phyloP scores from a whole-genome alignment of 768 basidiomycete species.

The Tylopilus felleus region DNA sequence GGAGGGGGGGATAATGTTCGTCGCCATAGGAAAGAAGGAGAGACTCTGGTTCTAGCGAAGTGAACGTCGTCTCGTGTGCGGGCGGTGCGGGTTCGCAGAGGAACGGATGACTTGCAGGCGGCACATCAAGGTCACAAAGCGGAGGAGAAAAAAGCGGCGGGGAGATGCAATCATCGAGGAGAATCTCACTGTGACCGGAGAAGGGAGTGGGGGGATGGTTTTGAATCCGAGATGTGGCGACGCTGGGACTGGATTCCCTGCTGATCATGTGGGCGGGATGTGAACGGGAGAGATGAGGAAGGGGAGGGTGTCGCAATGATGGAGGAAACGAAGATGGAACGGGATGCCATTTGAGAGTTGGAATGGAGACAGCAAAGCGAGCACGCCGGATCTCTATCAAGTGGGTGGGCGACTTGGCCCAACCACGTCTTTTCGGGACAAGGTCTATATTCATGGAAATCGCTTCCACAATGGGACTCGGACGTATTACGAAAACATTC shows the following conservation, averaged over 20 bases:
- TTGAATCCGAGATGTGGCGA: not conserved
- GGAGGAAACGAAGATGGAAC: not conserved
- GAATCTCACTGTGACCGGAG: not conserved
- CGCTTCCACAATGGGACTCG: constrained; percentile 8
- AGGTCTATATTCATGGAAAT: constrained; percentile 1
- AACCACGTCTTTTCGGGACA: constrained; percentile 23
- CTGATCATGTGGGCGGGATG: constrained; percentile 1
- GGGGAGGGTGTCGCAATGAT: not conserved
- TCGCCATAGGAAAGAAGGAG: constrained; percentile 24
- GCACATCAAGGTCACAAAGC: not conserved
- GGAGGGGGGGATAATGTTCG: constrained; percentile 1
- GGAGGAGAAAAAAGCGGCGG: not conserved
- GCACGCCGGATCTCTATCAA: constrained; percentile 10
- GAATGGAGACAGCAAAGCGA: constrained; percentile 14
- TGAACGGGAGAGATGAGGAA: not conserved
- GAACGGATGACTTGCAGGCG: not conserved
- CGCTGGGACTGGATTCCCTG: not conserved
- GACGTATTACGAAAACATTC: constrained; percentile 18
- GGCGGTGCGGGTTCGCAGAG: not conserved
- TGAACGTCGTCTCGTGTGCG: not conserved
- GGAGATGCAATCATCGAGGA: not conserved
- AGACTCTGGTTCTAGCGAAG: constrained; percentile 9
- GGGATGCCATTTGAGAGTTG: constrained; percentile 15
- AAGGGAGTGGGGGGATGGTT: not conserved
- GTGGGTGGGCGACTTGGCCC: constrained; percentile 17